Percentiles rank a stretch among this genome's conserved stretches.
Evolutionary conservation across 371 early-diverging fungal genomes (phyloP).

Genomic region (Mortierella sp.): DNA sequence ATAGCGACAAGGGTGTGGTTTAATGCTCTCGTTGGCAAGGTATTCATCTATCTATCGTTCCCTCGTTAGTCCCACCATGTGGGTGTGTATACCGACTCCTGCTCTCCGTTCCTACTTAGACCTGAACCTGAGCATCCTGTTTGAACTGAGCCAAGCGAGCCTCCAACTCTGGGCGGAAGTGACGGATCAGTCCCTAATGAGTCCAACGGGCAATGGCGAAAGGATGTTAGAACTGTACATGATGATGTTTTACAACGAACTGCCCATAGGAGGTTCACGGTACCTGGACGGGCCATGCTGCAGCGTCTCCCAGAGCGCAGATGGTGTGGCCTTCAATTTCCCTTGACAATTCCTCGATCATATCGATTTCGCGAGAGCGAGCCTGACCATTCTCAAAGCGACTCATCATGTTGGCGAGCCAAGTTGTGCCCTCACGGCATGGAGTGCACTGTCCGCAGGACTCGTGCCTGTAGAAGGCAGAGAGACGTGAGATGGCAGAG

Average conservation of each 20-base stretch:
- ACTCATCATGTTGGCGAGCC: constrained; percentile 96
- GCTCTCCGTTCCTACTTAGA: too few species aligned
- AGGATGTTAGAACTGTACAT: too few species aligned
- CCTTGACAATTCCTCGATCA: constrained; percentile 89
- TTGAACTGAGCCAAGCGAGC: constrained; percentile 78
- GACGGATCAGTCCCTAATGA: constrained; percentile 95
- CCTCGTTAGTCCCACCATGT: too few species aligned
- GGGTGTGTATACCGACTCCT: too few species aligned
- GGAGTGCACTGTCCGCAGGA: constrained; percentile 99
- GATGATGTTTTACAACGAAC: too few species aligned
- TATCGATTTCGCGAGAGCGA: constrained; percentile 88
- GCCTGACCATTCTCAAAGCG: constrained; percentile 92
- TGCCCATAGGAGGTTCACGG: too few species aligned
- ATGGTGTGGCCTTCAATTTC: constrained; percentile 99
- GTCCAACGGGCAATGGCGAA: too few species aligned
- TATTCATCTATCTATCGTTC: too few species aligned
- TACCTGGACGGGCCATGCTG: constrained; percentile 99
- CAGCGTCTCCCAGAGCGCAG: constrained; percentile 98
- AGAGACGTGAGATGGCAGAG: constrained; percentile 89
- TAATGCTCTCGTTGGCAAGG: too few species aligned
- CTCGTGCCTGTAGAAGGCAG: constrained; percentile 96
- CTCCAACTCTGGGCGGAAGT: constrained; percentile 95
- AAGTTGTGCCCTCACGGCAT: constrained; percentile 96
- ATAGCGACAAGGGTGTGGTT: too few species aligned
- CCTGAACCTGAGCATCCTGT: constrained; percentile 33